A percentile compares a stretch with the other conserved stretches of the same genome.
Conservation (phyloP, 169 alveolate genomes). For the Cryptosporidium canis region DNA sequence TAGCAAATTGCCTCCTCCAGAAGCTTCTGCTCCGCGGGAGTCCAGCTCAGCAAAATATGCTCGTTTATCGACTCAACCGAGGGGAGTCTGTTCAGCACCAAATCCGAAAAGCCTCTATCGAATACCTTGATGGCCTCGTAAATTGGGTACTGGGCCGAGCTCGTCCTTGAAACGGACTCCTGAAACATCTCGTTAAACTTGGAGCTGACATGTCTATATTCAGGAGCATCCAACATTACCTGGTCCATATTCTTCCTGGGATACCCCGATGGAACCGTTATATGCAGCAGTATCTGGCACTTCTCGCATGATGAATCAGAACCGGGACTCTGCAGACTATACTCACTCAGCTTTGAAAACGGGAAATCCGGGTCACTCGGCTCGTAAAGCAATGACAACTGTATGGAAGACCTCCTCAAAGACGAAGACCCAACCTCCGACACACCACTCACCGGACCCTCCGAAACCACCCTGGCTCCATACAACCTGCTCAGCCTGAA, state of each 20-base stretch:
- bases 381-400: not conserved
- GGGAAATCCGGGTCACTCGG: slow-evolving; percentile 71
- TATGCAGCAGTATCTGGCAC: not conserved
- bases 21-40: slow-evolving; percentile 37
- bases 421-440: no score
- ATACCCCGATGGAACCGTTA: slow-evolving; percentile 43
- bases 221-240: slow-evolving; percentile 16
- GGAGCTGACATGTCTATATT: not conserved
- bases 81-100: slow-evolving; percentile 10
- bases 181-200: slow-evolving; percentile 1
- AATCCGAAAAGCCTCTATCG: not conserved
- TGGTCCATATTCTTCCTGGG: slow-evolving; percentile 25
- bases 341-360: not conserved
- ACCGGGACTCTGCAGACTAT: not conserved
- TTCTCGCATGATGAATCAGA: slow-evolving; percentile 1
- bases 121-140: slow-evolving; percentile 43
- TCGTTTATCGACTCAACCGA: slow-evolving; percentile 1
- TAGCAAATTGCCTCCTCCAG: slow-evolving; percentile 65
- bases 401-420: not conserved
- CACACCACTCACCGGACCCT: not conserved
- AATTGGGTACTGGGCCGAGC: slow-evolving; percentile 6
- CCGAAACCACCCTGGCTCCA: not conserved
- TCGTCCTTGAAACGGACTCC: not conserved
- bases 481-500: not conserved
- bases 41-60: slow-evolving; percentile 13